Base-by-base conservation (phyloP, 2,329 filamentous ascomycete genomes). In the Aciculosporium take region DNA sequence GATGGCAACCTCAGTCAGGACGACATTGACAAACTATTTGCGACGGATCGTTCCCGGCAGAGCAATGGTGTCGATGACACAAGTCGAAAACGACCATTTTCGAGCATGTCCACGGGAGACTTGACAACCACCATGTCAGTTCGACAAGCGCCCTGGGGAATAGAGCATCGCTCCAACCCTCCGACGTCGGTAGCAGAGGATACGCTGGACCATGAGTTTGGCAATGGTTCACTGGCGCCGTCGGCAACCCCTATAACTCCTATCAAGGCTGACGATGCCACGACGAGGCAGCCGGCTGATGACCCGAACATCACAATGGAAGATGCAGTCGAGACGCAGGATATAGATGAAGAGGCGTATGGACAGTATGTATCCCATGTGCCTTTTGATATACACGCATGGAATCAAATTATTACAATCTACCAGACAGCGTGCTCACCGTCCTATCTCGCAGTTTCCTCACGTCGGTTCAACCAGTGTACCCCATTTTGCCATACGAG, bases 401-500 rank as follows among this genome's bases (percentile, higher is more conserved):
- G 10, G 5, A 8, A 17, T 21, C 30, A 23, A 17, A 27, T n/a
- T n/a, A n/a, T n/a, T n/a, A n/a, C n/a, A n/a, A n/a, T 28, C n/a
- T 15, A 7, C 13, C n/a, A 28, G 30, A 35, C 5, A 13, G 7
- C 7, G 13, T 13, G 32, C 46, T 48, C 28, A 48, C 17, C 2
- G 1, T 13, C 18, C 6, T 21, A 12, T 12, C 1, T 25, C 5
- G 21, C 24, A 79, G 74, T 47, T 85, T 84, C 49, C 69, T 82
- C 40, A 66, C 66, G 4, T 62, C 72, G 12, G 72, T 85, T 17
- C 80, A 85, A 49, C 74, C 76, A 12, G 72, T 73, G 3, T 78
- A 83, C 43, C 81, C 81, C 0, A 65, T 86, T 34, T 63, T 86
- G 10, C 71, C 79, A 2, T 66, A 66, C 40, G 74, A 62, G 41